Evolutionary conservation across 75 land plant genomes (phyloP).

Genomic region (Pinus albicaulis): DNA sequence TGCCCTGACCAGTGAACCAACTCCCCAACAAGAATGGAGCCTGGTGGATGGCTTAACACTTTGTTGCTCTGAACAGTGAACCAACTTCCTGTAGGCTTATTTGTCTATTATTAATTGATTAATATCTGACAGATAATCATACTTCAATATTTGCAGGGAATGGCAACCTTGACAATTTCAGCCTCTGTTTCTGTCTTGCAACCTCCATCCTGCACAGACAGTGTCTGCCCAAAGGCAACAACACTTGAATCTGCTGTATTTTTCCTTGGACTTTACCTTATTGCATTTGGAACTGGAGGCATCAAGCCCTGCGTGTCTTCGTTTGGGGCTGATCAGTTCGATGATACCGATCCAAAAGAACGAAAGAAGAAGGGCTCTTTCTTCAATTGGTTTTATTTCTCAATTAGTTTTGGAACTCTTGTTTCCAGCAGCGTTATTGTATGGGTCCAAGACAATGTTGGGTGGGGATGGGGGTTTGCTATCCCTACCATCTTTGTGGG

Average conservation of each 20-base stretch:
- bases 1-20: not conserved
- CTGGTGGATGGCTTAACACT: no score
- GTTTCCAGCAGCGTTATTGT: slow-evolving; percentile 66
- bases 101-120: not conserved
- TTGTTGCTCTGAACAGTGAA: no score
- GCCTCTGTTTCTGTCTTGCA: slow-evolving; percentile 51
- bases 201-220: slow-evolving; percentile 49
- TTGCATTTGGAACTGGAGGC: slow-evolving; percentile 85
- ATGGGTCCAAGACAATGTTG: slow-evolving; percentile 81
- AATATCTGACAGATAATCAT: not conserved
- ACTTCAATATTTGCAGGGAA: slow-evolving; percentile 41
- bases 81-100: not conserved
- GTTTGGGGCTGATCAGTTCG: slow-evolving; percentile 90
- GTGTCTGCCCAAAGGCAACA: slow-evolving; percentile 38
- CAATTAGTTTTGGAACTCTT: slow-evolving; percentile 76
- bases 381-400: slow-evolving; percentile 60
- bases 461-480: slow-evolving; percentile 88
- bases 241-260: slow-evolving; percentile 57
- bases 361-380: slow-evolving; percentile 52
- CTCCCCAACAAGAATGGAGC: no score
- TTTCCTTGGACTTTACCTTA: slow-evolving; percentile 74
- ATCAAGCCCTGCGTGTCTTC: slow-evolving; percentile 57
- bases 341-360: slow-evolving; percentile 71
- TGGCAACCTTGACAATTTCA: slow-evolving; percentile 77
- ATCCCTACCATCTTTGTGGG: slow-evolving; percentile 65